These are phyloP conservation scores for Colletotrichum tabaci DNA, from an alignment of 2,329 filamentous ascomycete species.

Conservation along the genomic window DNA sequence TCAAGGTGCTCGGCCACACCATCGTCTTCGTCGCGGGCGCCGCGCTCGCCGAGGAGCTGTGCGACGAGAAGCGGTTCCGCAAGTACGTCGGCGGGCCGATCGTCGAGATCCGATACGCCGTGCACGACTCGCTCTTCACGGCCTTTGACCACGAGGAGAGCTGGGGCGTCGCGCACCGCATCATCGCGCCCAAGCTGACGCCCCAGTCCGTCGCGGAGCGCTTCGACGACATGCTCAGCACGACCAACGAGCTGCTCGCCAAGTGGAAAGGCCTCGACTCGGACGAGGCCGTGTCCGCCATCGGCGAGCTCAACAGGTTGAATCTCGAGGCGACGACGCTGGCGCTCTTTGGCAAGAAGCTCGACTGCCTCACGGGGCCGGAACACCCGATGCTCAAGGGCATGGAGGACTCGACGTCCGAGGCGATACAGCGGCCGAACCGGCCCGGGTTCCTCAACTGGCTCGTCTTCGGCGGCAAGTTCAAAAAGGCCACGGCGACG, in stretches of 20 bases:
- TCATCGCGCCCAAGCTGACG: conserved; percentile 63
- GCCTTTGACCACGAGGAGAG: conserved; percentile 63
- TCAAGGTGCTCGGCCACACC: conserved; percentile 53
- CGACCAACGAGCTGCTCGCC: conserved; percentile 63
- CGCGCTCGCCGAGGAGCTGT: conserved; percentile 60
- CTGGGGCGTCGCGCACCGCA: conserved; percentile 67
- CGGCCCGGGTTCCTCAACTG: conserved; percentile 67
- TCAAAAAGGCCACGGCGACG: conserved; percentile 65
- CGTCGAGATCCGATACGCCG: conserved; percentile 65
- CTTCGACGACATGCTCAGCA: conserved; percentile 65
- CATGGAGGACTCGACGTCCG: conserved; percentile 69
- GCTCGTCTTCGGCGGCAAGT: conserved; percentile 67
- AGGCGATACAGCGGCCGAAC: conserved; percentile 69
- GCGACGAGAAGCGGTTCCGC: conserved; percentile 68
- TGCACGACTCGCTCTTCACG: conserved; percentile 68
- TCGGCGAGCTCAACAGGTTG: conserved; percentile 66
- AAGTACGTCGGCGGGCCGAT: conserved; percentile 69
- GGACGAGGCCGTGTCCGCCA: conserved; percentile 59
- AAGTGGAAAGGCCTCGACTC: conserved; percentile 62
- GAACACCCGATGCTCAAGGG: conserved; percentile 65
- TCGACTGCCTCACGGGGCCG: conserved; percentile 62
- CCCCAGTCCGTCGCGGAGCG: conserved; percentile 50
- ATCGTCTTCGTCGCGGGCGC: conserved; percentile 60
- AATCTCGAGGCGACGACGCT: conserved; percentile 67
- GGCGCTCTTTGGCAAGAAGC: conserved; percentile 66